These are phyloP conservation scores for Pyrenophora graminea DNA, from an alignment of 2,329 filamentous ascomycete genomes.

Conservation along the genomic window DNA sequence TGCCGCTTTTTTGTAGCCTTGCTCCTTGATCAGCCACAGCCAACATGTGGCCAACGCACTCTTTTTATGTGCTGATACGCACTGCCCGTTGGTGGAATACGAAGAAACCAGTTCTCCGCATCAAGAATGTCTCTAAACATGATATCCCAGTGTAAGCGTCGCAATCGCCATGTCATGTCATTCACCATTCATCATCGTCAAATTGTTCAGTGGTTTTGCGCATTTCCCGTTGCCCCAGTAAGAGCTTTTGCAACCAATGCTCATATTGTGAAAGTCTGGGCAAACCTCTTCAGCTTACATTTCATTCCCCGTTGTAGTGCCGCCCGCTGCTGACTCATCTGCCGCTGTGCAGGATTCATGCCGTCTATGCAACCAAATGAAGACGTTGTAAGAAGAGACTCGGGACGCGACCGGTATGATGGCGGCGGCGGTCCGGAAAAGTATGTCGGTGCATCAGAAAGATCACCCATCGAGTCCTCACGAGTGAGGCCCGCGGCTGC, in stretches of 20 bases:
- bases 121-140: not conserved
- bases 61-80: not conserved
- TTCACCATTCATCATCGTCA: not conserved
- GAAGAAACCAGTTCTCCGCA: constrained; percentile 5
- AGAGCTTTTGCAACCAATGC: constrained; percentile 1
- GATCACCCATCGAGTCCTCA: constrained; percentile 38
- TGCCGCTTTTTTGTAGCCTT: not conserved
- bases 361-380: constrained; percentile 45
- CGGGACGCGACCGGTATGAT: constrained; percentile 40
- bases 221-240: not conserved
- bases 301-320: constrained; percentile 29
- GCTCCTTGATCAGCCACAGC: not conserved
- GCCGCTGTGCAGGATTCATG: constrained; percentile 33
- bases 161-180: not conserved
- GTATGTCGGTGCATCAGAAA: constrained; percentile 43
- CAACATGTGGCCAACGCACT: not conserved
- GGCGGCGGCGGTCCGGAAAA: constrained; percentile 38
- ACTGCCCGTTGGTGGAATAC: not conserved
- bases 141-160: not conserved
- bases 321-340: constrained; percentile 32
- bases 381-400: constrained; percentile 38
- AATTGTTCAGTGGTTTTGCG: not conserved
- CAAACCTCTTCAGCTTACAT: constrained; percentile 35
- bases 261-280: constrained; percentile 26
- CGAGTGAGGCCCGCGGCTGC: constrained; percentile 19